These are phyloP conservation scores for Verticillium albo-atrum DNA, from an alignment of 2,329 filamentous ascomycete genomes.

Conservation along the genomic window DNA sequence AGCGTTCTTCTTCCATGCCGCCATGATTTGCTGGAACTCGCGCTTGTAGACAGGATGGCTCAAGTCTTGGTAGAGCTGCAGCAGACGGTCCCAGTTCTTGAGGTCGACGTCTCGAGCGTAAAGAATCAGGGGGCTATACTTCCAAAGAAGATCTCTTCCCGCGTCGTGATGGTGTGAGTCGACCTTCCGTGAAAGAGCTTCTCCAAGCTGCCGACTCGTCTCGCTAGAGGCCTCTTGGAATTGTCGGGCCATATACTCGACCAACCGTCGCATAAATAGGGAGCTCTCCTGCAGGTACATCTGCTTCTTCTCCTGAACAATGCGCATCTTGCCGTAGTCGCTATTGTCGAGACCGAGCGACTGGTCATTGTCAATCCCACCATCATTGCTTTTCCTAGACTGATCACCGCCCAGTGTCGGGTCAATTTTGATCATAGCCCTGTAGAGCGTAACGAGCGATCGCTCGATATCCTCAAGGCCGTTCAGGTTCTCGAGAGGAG, in stretches of 20 bases:
- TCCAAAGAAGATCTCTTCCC: constrained; percentile 74
- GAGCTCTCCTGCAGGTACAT: constrained; percentile 75
- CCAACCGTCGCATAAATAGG: constrained; percentile 72
- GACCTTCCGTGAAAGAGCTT: constrained; percentile 59
- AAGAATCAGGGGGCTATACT: constrained; percentile 80
- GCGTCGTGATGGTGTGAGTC: constrained; percentile 67
- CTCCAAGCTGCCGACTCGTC: constrained; percentile 60
- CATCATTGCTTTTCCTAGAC: constrained; percentile 42
- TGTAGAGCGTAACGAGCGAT: constrained; percentile 77
- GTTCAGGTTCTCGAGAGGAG: constrained; percentile 65
- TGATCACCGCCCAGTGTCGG: constrained; percentile 62
- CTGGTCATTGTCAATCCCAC: constrained; percentile 37
- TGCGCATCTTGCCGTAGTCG: constrained; percentile 85
- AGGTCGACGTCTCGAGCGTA: constrained; percentile 84
- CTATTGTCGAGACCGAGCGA: constrained; percentile 40
- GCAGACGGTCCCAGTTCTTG: constrained; percentile 73
- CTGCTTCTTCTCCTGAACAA: constrained; percentile 90
- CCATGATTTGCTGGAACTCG: constrained; percentile 73
- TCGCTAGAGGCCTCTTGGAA: constrained; percentile 73
- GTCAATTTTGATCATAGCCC: constrained; percentile 90
- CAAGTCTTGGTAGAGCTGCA: constrained; percentile 76
- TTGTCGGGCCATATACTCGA: constrained; percentile 75
- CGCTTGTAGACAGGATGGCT: constrained; percentile 73
- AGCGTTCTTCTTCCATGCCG: constrained; percentile 75
- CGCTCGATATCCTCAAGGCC: constrained; percentile 75